phyloP scores from a whole-genome alignment of 2,329 filamentous ascomycete species.

The Ceratocystis diversiconidia region DNA sequence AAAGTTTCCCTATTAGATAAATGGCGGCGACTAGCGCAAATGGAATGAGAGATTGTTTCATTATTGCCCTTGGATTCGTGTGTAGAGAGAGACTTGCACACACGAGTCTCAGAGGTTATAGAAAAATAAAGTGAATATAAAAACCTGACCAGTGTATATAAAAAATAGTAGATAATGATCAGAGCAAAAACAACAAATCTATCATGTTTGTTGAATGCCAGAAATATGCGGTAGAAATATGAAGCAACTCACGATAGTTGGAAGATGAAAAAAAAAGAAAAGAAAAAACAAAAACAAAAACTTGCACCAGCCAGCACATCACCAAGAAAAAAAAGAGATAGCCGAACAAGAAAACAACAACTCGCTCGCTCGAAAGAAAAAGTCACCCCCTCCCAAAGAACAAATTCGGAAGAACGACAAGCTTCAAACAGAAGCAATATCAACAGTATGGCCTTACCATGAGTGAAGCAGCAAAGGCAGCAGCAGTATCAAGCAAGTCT shows the following conservation, averaged over 20 bases:
- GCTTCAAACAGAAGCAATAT: neutral
- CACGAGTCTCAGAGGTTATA: neutral
- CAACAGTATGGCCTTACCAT: neutral
- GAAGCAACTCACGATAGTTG: conserved; percentile 4
- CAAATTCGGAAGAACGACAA: neutral
- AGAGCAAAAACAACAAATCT: conserved; percentile 9
- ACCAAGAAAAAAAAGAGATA: neutral
- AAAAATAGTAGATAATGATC: neutral
- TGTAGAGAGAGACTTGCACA: neutral
- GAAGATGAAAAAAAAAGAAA: neutral
- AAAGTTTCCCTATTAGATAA: conserved; percentile 47
- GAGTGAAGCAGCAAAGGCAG: neutral
- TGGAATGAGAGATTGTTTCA: neutral
- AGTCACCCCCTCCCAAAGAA: neutral
- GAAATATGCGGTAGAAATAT: conserved; percentile 15
- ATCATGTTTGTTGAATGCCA: conserved; percentile 7
- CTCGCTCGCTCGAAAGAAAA: neutral
- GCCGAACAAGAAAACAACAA: neutral
- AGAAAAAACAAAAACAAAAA: conserved; percentile 1
- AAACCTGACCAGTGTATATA: too few species aligned
- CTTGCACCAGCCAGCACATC: neutral
- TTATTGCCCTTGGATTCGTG: too few species aligned
- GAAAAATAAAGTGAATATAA: conserved; percentile 4
- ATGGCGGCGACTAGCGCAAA: conserved; percentile 25
- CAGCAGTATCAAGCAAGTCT: neutral